Percentiles rank a stretch among this genome's conserved stretches.
phyloP scores from a whole-genome alignment of 805 yeast species.

The Millerago galiae region DNA sequence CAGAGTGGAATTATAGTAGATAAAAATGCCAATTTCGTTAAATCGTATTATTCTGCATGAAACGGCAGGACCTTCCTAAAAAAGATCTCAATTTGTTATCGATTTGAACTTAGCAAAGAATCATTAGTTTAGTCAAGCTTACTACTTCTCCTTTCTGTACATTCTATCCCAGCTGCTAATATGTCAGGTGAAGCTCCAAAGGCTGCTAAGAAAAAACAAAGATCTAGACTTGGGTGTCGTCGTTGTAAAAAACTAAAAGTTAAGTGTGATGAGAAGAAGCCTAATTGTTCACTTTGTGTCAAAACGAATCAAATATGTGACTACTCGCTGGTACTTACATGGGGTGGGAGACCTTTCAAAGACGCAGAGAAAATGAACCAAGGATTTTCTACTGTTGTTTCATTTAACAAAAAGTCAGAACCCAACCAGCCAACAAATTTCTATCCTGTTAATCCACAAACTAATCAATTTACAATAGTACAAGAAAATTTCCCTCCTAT shows the following conservation, averaged over 20 bases:
- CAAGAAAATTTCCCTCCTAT: background rate
- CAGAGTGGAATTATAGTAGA: too few relatives aligned
- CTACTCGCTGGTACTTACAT: constrained; percentile 53
- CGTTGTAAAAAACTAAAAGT: constrained; percentile 55
- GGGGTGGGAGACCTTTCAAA: constrained; percentile 73
- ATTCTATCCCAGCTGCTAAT: too few relatives aligned
- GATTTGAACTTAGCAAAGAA: too few relatives aligned
- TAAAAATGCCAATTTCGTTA: too few relatives aligned
- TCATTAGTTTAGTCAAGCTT: too few relatives aligned
- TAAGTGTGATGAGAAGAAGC: constrained; percentile 67
- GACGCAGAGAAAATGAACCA: constrained; percentile 26
- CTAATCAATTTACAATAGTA: background rate
- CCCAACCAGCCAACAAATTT: background rate
- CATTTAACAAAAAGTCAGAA: constrained; percentile 14
- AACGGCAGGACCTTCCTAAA: too few relatives aligned
- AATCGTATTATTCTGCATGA: too few relatives aligned
- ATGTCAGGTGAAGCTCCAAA: too few relatives aligned
- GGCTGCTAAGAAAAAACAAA: constrained; percentile 2
- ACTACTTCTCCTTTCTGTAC: too few relatives aligned
- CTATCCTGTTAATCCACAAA: background rate
- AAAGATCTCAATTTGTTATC: too few relatives aligned
- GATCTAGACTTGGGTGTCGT: constrained; percentile 57
- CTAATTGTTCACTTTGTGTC: constrained; percentile 51
- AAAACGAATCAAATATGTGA: constrained; percentile 47
- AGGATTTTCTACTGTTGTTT: constrained; percentile 14